Conservation (phyloP, 2,329 filamentous ascomycete genomes). For the Thelonectria blattea region DNA sequence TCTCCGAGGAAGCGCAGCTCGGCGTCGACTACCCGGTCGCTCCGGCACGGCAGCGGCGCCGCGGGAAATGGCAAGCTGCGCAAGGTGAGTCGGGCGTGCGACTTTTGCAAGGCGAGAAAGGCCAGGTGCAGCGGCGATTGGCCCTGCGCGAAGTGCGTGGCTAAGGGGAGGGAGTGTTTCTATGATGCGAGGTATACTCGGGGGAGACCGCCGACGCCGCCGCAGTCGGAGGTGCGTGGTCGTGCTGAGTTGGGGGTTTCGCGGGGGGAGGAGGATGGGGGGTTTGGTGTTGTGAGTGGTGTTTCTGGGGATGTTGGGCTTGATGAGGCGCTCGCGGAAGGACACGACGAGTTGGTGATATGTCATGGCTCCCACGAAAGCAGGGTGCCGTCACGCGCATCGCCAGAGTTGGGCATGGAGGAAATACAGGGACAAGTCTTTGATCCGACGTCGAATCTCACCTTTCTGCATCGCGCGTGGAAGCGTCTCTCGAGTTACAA, state of each 20-base stretch:
- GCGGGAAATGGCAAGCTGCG: constrained; percentile 27
- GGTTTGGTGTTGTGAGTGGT: background rate
- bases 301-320: background rate
- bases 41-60: background rate
- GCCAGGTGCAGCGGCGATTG: constrained; percentile 39
- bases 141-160: constrained; percentile 42
- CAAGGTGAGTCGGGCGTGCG: constrained; percentile 44
- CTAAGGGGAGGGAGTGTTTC: constrained; percentile 36
- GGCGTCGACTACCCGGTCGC: constrained; percentile 1
- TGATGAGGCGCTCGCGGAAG: background rate
- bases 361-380: constrained; percentile 40
- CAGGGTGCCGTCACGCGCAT: constrained; percentile 46
- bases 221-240: constrained; percentile 20
- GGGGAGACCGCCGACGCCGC: constrained; percentile 44
- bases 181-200: constrained; percentile 44
- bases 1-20: constrained; percentile 11
- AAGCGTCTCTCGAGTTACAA: constrained; percentile 55
- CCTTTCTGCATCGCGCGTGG: constrained; percentile 60
- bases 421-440: constrained; percentile 61
- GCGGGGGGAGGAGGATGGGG: background rate
- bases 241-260: background rate
- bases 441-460: constrained; percentile 57
- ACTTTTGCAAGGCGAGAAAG: constrained; percentile 39
- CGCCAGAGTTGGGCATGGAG: constrained; percentile 52
- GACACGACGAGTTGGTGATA: background rate